Conservation (phyloP, 140 eudicot genomes). For the Stevia rebaudiana region DNA sequence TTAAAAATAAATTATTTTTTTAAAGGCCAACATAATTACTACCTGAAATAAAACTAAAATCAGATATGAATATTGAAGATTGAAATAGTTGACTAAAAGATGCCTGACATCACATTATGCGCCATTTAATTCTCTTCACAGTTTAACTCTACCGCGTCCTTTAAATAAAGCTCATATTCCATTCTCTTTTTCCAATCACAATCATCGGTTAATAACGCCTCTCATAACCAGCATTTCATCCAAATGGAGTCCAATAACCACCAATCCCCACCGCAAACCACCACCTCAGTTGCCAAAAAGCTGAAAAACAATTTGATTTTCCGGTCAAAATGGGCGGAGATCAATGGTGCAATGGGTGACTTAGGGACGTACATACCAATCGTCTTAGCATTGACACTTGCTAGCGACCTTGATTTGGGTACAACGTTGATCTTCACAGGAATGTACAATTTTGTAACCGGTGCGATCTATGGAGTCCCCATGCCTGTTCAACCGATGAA, state of each 20-base stretch:
- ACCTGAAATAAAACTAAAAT: too few species aligned
- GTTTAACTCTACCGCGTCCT: background rate
- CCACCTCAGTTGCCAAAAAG: slow-evolving; percentile 17
- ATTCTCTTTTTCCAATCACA: too few species aligned
- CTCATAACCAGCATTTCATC: background rate
- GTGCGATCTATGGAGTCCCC: slow-evolving; percentile 70
- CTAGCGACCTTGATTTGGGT: slow-evolving; percentile 65
- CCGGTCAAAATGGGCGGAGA: slow-evolving; percentile 66
- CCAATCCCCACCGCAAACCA: slow-evolving; percentile 22
- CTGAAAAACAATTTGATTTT: slow-evolving; percentile 42
- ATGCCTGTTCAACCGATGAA: slow-evolving; percentile 98
- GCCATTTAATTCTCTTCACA: slow-evolving; percentile 3
- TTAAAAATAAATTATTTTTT: too few species aligned
- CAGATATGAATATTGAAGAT: too few species aligned
- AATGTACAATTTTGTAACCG: slow-evolving; percentile 65
- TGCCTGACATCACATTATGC: slow-evolving; percentile 15
- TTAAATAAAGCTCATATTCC: background rate
- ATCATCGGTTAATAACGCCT: background rate
- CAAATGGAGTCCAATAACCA: slow-evolving; percentile 27
- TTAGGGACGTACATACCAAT: slow-evolving; percentile 88
- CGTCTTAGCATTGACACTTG: slow-evolving; percentile 62
- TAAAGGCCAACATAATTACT: too few species aligned
- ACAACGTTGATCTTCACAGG: slow-evolving; percentile 81
- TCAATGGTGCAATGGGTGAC: slow-evolving; percentile 90
- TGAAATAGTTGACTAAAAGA: slow-evolving; percentile 6